phyloP scores from a whole-genome alignment of 208 protist species.

The Leishmania tarentolae region DNA sequence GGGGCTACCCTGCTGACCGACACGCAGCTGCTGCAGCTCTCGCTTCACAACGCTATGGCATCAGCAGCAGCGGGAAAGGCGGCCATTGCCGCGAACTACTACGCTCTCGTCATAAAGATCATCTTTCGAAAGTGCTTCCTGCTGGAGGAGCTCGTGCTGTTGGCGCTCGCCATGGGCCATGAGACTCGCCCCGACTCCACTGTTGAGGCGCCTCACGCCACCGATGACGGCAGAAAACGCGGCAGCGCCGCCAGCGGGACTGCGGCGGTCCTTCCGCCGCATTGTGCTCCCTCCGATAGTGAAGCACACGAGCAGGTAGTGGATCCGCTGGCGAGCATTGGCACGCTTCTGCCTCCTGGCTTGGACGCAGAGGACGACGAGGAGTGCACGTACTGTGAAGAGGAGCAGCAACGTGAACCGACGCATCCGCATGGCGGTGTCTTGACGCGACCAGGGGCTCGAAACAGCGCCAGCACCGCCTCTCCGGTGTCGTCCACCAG shows the following conservation, averaged over 20 bases:
- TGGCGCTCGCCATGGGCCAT: conserved; percentile 36
- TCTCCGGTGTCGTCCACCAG: background rate
- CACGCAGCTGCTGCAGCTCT: conserved; percentile 41
- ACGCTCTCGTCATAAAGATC: conserved; percentile 57
- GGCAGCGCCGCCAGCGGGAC: background rate
- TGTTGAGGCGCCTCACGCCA: background rate
- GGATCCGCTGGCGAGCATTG: conserved; percentile 13
- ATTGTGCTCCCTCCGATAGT: background rate
- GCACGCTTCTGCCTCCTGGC: conserved; percentile 45
- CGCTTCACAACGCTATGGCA: conserved; percentile 34
- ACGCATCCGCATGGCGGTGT: background rate
- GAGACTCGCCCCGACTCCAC: background rate
- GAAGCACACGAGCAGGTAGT: conserved; percentile 6
- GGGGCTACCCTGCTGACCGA: conserved; percentile 30
- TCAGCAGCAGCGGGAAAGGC: conserved; percentile 36
- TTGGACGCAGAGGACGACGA: conserved; percentile 53
- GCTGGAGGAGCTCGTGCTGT: conserved; percentile 54
- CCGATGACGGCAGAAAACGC: background rate
- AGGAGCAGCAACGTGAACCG: conserved; percentile 17
- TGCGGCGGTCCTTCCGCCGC: background rate
- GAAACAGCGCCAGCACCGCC: background rate
- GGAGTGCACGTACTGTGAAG: conserved; percentile 30
- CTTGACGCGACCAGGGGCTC: background rate
- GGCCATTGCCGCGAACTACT: conserved; percentile 51
- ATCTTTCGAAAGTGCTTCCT: conserved; percentile 56